Evolutionary conservation across 257 asterid genomes (phyloP).

Genomic region (Nicotiana benthamiana): DNA sequence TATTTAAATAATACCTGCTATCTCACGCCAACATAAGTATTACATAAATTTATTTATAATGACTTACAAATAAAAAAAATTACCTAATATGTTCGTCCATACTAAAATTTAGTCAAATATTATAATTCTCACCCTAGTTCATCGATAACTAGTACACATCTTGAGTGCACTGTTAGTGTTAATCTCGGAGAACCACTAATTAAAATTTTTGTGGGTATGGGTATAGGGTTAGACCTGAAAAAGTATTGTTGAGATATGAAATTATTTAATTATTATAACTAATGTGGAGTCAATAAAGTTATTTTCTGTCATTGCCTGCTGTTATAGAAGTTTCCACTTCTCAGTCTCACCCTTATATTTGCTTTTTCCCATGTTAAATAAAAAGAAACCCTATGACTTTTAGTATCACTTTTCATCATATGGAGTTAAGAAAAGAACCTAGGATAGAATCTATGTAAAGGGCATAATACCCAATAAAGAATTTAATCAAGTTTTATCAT

Average conservation of each 20-base stretch:
- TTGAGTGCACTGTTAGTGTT: neutral
- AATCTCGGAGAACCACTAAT: neutral
- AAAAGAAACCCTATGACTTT: neutral
- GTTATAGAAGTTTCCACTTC: constrained; percentile 1
- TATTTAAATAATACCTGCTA: too few species aligned
- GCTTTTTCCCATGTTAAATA: neutral
- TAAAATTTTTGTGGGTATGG: neutral
- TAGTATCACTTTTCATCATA: neutral
- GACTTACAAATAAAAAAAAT: neutral
- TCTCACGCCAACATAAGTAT: neutral
- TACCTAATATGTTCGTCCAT: neutral
- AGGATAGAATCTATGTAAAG: neutral
- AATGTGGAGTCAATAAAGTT: constrained; percentile 7
- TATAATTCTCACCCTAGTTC: too few species aligned
- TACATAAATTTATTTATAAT: neutral
- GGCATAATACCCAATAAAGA: neutral
- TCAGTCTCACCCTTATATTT: neutral
- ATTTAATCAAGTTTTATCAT: neutral
- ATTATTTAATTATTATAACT: neutral
- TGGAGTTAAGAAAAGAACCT: neutral
- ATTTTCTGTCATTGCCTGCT: constrained; percentile 3
- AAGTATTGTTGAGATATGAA: neutral
- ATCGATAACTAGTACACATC: too few species aligned
- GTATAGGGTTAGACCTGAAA: neutral
- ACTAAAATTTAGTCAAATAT: too few species aligned